Conservation (phyloP, 1,284 basidiomycete species). For the Chiua sp. region DNA sequence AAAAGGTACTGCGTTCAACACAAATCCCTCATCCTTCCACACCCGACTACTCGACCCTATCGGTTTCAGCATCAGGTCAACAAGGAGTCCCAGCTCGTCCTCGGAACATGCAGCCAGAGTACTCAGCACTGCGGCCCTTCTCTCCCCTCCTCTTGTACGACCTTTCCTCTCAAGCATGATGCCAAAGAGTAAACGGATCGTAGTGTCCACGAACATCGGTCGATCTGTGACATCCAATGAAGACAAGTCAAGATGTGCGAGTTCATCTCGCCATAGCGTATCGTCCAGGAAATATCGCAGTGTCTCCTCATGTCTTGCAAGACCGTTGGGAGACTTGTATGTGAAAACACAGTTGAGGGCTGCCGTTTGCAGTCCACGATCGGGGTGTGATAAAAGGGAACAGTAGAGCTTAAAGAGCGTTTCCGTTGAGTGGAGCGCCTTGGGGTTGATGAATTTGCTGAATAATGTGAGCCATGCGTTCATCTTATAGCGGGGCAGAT, state of each 20-base stretch:
- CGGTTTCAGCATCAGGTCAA: constrained; percentile 92
- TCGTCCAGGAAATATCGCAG: constrained; percentile 83
- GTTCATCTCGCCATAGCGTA: constrained; percentile 87
- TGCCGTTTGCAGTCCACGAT: constrained; percentile 77
- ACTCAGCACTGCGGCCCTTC: constrained; percentile 79
- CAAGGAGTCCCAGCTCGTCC: constrained; percentile 78
- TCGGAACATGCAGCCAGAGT: constrained; percentile 75
- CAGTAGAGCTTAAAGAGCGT: constrained; percentile 75
- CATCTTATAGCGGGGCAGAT: constrained; percentile 62
- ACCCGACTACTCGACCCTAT: constrained; percentile 49
- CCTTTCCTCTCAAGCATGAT: constrained; percentile 87
- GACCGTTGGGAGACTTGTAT: constrained; percentile 79
- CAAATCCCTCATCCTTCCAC: constrained; percentile 33
- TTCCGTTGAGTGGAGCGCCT: constrained; percentile 78
- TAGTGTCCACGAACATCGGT: constrained; percentile 71
- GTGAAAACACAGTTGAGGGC: constrained; percentile 85
- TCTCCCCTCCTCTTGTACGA: constrained; percentile 70
- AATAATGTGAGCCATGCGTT: constrained; percentile 85
- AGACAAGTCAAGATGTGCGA: constrained; percentile 74
- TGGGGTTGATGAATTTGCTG: constrained; percentile 91
- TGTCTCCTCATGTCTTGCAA: constrained; percentile 73
- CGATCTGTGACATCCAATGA: constrained; percentile 71
- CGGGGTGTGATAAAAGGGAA: constrained; percentile 85
- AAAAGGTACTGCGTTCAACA: constrained; percentile 37
- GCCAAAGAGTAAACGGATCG: constrained; percentile 88